These are phyloP conservation scores for Sphagnurus paluster DNA, from an alignment of 1,284 basidiomycete genomes.

Conservation along the genomic window DNA sequence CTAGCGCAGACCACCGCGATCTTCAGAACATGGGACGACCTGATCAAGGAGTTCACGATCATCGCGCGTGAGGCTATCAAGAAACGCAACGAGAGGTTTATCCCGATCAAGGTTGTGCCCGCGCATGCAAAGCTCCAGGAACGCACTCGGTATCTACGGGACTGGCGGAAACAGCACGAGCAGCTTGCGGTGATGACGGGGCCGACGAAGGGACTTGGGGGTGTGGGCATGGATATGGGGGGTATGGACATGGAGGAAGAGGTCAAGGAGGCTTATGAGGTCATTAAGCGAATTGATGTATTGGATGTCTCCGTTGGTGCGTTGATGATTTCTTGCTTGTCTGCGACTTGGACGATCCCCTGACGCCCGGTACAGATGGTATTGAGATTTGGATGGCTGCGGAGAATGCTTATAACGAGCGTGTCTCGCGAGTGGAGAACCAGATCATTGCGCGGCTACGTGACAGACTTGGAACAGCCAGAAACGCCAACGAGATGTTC, in stretches of 20 bases:
- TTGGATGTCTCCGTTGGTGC: constrained; percentile 87
- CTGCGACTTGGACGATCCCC: constrained; percentile 1
- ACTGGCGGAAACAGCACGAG: constrained; percentile 97
- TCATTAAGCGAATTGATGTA: constrained; percentile 94
- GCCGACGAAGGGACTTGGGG: constrained; percentile 84
- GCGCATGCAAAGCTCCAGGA: constrained; percentile 94
- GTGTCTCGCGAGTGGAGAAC: constrained; percentile 96
- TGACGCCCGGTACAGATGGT: constrained; percentile 65
- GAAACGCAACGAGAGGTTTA: constrained; percentile 91
- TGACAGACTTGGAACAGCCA: constrained; percentile 91
- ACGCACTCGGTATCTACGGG: constrained; percentile 82
- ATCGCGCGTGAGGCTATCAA: constrained; percentile 94
- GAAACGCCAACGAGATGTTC: constrained; percentile 99
- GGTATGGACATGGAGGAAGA: constrained; percentile 98
- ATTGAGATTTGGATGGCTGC: constrained; percentile 98
- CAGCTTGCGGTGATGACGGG: constrained; percentile 97
- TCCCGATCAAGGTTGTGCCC: constrained; percentile 93
- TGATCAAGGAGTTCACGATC: constrained; percentile 97
- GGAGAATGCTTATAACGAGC: constrained; percentile 97
- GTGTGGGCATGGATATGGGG: constrained; percentile 70
- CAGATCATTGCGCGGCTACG: constrained; percentile 94
- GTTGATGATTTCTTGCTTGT: constrained; percentile 22
- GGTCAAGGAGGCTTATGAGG: constrained; percentile 93
- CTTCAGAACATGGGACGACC: constrained; percentile 95
- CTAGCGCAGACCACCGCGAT: constrained; percentile 79